These are phyloP conservation scores for Fraxinus nigra DNA, from an alignment of 305 asterid species.

Conservation along the genomic window DNA sequence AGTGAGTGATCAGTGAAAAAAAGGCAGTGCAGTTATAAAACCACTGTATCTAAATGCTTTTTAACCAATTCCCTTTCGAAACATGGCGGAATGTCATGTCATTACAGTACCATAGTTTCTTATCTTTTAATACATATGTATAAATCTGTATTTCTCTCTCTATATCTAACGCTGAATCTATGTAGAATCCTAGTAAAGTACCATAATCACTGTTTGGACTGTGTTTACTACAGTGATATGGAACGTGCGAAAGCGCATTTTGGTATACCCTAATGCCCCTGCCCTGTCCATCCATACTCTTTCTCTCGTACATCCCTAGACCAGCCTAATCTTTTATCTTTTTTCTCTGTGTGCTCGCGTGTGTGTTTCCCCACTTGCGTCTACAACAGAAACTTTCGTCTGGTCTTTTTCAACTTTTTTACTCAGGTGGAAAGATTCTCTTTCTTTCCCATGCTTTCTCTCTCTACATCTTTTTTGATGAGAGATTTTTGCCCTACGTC, in stretches of 20 bases:
- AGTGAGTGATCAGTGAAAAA: neutral
- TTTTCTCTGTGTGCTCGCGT: conserved; percentile 6
- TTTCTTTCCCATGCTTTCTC: neutral
- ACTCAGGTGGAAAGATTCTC: conserved; percentile 1
- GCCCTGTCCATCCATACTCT: neutral
- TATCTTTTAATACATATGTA: no score
- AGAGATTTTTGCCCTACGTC: neutral
- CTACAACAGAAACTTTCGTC: neutral
- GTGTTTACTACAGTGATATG: neutral
- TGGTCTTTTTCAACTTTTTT: neutral
- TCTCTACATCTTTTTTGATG: neutral
- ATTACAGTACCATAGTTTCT: neutral
- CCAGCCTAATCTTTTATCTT: conserved; percentile 4
- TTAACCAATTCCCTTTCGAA: conserved; percentile 31
- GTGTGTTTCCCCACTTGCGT: conserved; percentile 10
- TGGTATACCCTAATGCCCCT: neutral
- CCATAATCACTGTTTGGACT: conserved; percentile 15
- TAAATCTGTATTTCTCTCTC: neutral
- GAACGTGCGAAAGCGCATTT: conserved; percentile 1
- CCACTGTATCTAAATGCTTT: neutral
- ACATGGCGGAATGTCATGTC: conserved; percentile 35
- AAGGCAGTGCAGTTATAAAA: neutral
- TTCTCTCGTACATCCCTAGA: conserved; percentile 20
- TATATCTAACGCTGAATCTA: neutral
- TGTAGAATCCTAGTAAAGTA: conserved; percentile 19